Percentiles rank a stretch among this genome's conserved stretches.
Evolutionary conservation across 768 basidiomycete genomes (phyloP).

Genomic region (Scleroderma bovista): DNA sequence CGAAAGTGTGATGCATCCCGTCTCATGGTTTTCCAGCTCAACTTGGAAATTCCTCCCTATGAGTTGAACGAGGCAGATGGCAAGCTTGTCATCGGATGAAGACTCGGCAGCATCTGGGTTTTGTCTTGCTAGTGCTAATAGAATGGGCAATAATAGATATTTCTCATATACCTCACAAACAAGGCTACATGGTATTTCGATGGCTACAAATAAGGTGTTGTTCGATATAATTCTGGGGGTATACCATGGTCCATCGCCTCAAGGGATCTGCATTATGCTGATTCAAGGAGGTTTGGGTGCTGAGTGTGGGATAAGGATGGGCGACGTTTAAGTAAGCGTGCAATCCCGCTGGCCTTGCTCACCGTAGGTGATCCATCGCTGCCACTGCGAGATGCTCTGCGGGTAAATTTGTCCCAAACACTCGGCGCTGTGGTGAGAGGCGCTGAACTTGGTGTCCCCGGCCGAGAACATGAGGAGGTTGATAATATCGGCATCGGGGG

Average conservation of each 20-base stretch:
- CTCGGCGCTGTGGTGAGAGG: slow-evolving; percentile 8
- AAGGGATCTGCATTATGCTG: too few relatives aligned
- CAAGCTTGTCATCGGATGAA: slow-evolving; percentile 82
- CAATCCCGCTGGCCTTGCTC: slow-evolving; percentile 11
- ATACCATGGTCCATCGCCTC: neutral
- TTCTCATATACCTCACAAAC: slow-evolving; percentile 5
- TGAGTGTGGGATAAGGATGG: slow-evolving; percentile 5
- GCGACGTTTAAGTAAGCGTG: slow-evolving; percentile 17
- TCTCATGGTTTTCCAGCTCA: slow-evolving; percentile 49
- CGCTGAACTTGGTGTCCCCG: slow-evolving; percentile 1
- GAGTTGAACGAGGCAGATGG: slow-evolving; percentile 83
- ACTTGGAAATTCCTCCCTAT: slow-evolving; percentile 89
- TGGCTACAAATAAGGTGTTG: neutral
- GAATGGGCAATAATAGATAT: slow-evolving; percentile 20
- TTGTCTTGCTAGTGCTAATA: slow-evolving; percentile 16
- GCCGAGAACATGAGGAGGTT: neutral
- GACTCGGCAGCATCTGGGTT: neutral
- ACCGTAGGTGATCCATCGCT: slow-evolving; percentile 10
- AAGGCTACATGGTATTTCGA: neutral
- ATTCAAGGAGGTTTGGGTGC: slow-evolving; percentile 1
- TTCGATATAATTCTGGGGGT: neutral
- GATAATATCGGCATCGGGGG: slow-evolving; percentile 4
- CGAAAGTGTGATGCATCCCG: neutral
- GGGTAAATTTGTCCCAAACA: slow-evolving; percentile 21
- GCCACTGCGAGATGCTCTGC: slow-evolving; percentile 12